Conservation (phyloP, 805 yeast genomes). For the Suhomyces kilbournensis region DNA sequence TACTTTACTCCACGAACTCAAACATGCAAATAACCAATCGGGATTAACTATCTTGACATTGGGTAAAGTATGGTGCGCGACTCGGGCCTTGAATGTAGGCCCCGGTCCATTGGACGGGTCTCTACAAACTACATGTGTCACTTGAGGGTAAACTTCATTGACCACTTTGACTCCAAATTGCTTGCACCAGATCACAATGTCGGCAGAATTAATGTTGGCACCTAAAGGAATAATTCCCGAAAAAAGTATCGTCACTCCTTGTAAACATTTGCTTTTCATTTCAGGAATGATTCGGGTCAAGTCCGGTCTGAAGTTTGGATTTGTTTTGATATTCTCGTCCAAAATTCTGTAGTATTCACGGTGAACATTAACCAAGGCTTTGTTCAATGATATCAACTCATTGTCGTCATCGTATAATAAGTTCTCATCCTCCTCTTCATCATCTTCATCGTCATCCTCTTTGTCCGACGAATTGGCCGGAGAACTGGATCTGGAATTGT, state of each 20-base stretch:
- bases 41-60: slow-evolving; percentile 77
- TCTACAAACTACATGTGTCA: slow-evolving; percentile 86
- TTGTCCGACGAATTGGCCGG: slow-evolving; percentile 16
- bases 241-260: slow-evolving; percentile 68
- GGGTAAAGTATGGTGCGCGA: slow-evolving; percentile 65
- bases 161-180: slow-evolving; percentile 89
- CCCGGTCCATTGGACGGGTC: slow-evolving; percentile 51
- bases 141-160: slow-evolving; percentile 62
- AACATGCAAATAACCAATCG: slow-evolving; percentile 87
- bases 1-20: slow-evolving; percentile 72
- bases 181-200: slow-evolving; percentile 86
- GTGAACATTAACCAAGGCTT: slow-evolving; percentile 64
- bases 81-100: slow-evolving; percentile 74
- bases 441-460: slow-evolving; percentile 23
- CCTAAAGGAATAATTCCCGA: slow-evolving; percentile 93
- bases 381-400: slow-evolving; percentile 64
- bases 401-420: slow-evolving; percentile 75
- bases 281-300: slow-evolving; percentile 67
- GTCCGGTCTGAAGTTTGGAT: slow-evolving; percentile 45
- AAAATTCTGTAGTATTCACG: slow-evolving; percentile 56
- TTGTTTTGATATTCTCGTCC: slow-evolving; percentile 21
- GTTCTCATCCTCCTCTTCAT: slow-evolving; percentile 41
- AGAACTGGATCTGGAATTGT: slow-evolving; percentile 11
- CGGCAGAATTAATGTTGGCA: slow-evolving; percentile 65
- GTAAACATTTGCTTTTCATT: slow-evolving; percentile 68